Conservation (phyloP, 257 asterid species). For the Solanum ahanhuiri region DNA sequence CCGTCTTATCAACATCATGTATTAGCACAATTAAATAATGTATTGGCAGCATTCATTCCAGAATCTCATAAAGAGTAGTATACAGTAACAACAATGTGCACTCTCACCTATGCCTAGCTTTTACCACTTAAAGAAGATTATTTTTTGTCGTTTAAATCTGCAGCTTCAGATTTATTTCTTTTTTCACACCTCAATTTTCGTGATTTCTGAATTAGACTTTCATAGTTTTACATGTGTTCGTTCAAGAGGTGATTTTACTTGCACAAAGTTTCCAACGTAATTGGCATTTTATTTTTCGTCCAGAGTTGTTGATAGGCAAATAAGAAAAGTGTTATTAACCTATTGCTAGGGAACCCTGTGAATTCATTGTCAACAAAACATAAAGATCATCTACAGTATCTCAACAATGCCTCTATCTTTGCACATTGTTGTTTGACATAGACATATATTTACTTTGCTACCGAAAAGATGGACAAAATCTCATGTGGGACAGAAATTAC, state of each 20-base stretch:
- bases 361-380: not conserved
- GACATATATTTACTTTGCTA: not conserved
- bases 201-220: not conserved
- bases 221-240: too few relatives aligned
- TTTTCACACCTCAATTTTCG: not conserved
- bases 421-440: not conserved
- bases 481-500: not conserved
- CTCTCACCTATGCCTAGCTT: not conserved
- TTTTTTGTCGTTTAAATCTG: too few relatives aligned
- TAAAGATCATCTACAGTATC: not conserved
- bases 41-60: too few relatives aligned
- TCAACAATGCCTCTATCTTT: not conserved
- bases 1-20: too few relatives aligned
- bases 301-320: not conserved
- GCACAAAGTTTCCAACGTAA: too few relatives aligned
- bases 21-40: too few relatives aligned
- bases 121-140: too few relatives aligned
- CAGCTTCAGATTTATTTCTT: not conserved
- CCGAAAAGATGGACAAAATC: not conserved
- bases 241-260: not conserved
- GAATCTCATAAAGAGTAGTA: not conserved
- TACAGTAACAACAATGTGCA: not conserved
- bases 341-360: not conserved
- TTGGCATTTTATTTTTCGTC: not conserved
- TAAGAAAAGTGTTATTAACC: too few relatives aligned